A percentile compares a stretch with the other conserved stretches of the same genome.
phyloP scores from a whole-genome alignment of 1,284 basidiomycete genomes.

The Ceratobasidium sp. region DNA sequence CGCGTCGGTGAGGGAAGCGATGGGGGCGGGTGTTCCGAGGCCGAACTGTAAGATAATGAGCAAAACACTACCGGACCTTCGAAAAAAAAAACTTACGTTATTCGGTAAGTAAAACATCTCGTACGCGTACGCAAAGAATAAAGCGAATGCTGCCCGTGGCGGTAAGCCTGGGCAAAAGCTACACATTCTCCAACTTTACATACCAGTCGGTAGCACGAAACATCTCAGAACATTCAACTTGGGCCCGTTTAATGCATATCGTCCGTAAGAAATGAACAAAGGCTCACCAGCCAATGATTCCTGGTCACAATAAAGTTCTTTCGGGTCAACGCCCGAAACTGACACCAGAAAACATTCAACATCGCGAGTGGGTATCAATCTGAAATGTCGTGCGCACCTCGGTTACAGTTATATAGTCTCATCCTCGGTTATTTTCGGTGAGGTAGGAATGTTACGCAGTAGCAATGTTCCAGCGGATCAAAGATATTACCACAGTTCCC shows the following conservation, averaged over 20 bases:
- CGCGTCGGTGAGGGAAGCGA: constrained; percentile 63
- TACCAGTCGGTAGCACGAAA: constrained; percentile 71
- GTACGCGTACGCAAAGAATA: constrained; percentile 60
- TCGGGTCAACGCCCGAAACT: constrained; percentile 71
- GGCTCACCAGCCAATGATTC: constrained; percentile 71
- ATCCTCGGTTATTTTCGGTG: neutral
- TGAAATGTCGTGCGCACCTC: neutral
- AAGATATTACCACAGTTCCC: neutral
- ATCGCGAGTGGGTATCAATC: neutral
- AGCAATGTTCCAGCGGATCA: neutral
- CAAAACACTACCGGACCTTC: constrained; percentile 26
- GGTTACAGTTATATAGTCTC: neutral
- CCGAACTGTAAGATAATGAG: constrained; percentile 64
- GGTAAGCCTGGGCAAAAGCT: constrained; percentile 28
- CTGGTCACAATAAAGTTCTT: constrained; percentile 83
- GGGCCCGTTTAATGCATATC: constrained; percentile 53
- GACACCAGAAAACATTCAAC: constrained; percentile 64
- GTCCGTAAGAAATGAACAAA: constrained; percentile 47
- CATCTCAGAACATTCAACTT: constrained; percentile 76
- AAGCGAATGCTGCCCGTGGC: neutral
- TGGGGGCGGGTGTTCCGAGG: constrained; percentile 67
- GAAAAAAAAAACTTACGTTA: constrained; percentile 60
- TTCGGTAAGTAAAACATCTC: constrained; percentile 68
- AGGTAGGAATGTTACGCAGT: neutral
- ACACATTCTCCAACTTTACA: constrained; percentile 43